Percentiles rank a stretch among this genome's conserved stretches.
phyloP scores from a whole-genome alignment of 2,329 filamentous ascomycete species.

The Colletotrichum shisoi region DNA sequence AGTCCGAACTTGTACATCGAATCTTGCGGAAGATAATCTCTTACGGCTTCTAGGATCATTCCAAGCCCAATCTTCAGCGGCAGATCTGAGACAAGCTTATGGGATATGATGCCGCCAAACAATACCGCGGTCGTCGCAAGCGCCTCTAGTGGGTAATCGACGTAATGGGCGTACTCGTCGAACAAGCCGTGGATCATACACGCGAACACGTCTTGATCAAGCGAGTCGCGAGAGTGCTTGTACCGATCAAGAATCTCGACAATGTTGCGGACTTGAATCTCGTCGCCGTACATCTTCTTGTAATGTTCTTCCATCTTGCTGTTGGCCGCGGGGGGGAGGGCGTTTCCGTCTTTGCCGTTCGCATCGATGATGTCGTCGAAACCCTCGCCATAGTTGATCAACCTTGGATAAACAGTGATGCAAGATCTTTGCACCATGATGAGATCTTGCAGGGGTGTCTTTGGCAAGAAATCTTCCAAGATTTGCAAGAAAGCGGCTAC shows the following conservation, averaged over 20 bases:
- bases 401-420: conserved; percentile 88
- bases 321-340: conserved; percentile 79
- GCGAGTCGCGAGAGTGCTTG: conserved; percentile 83
- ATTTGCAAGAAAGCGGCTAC: conserved; percentile 82
- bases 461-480: conserved; percentile 73
- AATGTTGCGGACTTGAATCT: conserved; percentile 84
- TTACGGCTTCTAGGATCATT: conserved; percentile 96
- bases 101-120: conserved; percentile 95
- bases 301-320: conserved; percentile 97
- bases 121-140: conserved; percentile 94
- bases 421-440: conserved; percentile 85
- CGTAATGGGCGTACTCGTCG: conserved; percentile 95
- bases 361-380: conserved; percentile 90
- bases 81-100: conserved; percentile 86
- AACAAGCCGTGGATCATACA: conserved; percentile 99
- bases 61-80: conserved; percentile 92
- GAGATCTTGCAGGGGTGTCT: conserved; percentile 70
- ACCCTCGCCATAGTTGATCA: conserved; percentile 96
- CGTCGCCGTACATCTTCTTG: conserved; percentile 95
- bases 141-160: conserved; percentile 94
- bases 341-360: conserved; percentile 83
- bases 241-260: conserved; percentile 84
- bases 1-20: conserved; percentile 99
- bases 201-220: conserved; percentile 93
- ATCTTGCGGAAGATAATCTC: conserved; percentile 81